These are phyloP conservation scores for Torulaspora maleeae DNA, from an alignment of 805 yeast genomes.

Conservation along the genomic window DNA sequence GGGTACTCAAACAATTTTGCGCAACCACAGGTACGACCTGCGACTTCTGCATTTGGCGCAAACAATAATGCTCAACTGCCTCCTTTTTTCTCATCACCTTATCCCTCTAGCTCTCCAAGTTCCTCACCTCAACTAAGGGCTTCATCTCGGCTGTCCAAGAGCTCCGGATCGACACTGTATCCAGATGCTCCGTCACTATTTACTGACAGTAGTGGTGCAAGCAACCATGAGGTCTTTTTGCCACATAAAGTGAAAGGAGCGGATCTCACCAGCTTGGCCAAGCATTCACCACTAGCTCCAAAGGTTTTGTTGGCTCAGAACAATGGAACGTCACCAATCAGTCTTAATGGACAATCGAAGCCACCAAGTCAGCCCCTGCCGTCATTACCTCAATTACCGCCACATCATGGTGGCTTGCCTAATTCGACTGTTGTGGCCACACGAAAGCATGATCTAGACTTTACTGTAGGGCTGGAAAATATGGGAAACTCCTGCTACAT, in stretches of 20 bases:
- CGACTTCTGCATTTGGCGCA: conserved; percentile 16
- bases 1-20: not conserved
- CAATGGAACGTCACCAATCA: conserved; percentile 1
- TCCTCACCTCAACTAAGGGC: conserved; percentile 10
- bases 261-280: too few species aligned
- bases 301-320: conserved; percentile 3
- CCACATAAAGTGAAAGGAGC: not conserved
- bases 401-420: conserved; percentile 8
- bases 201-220: conserved; percentile 1
- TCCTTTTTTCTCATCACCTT: not conserved
- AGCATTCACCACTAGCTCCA: not conserved
- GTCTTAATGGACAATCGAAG: conserved; percentile 4
- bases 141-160: conserved; percentile 3
- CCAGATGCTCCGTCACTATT: conserved; percentile 28
- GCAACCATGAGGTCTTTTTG: not conserved
- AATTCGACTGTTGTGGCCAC: conserved; percentile 1
- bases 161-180: conserved; percentile 18
- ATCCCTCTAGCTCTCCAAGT: conserved; percentile 3
- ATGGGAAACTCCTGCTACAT: conserved; percentile 90
- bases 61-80: conserved; percentile 15
- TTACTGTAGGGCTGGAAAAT: conserved; percentile 69
- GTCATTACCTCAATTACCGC: conserved; percentile 21
- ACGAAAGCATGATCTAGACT: conserved; percentile 28
- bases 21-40: not conserved
- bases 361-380: conserved; percentile 21